phyloP scores from a whole-genome alignment of 176 grass and related monocot species.

The Leersia perrieri region DNA sequence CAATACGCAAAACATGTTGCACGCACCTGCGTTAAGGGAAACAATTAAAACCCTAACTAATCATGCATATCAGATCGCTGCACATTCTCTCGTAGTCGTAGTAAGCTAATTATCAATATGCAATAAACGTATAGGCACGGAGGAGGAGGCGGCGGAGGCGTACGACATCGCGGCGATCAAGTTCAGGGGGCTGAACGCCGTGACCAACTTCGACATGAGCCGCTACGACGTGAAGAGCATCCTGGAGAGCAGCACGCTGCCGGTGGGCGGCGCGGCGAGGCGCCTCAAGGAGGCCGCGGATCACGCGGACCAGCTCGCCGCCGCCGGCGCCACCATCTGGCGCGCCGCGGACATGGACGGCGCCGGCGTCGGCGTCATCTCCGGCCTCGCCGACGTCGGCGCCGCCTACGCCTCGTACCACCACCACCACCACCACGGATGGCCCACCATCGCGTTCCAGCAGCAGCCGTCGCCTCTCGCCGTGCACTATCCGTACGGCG shows the following conservation, averaged over 20 bases:
- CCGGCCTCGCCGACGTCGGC: conserved; percentile 37
- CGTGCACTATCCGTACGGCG: conserved; percentile 50
- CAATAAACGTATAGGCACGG: conserved; percentile 57
- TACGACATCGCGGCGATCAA: conserved; percentile 82
- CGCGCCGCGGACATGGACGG: conserved; percentile 41
- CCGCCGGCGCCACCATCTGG: conserved; percentile 41
- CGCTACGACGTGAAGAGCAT: conserved; percentile 77
- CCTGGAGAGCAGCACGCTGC: conserved; percentile 52
- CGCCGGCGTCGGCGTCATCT: conserved; percentile 39
- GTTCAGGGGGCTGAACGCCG: conserved; percentile 67
- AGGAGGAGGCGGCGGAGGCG: conserved; percentile 85
- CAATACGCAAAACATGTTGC: conserved; percentile 29
- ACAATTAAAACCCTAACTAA: conserved; percentile 40
- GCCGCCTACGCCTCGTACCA: conserved; percentile 38
- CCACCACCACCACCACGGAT: conserved; percentile 43
- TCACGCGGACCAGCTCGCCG: conserved; percentile 33
- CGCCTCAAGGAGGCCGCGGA: conserved; percentile 51
- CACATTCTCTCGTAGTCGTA: conserved; percentile 1
- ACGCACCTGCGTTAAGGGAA: conserved; percentile 25
- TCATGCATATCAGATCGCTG: conserved; percentile 20
- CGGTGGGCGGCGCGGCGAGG: conserved; percentile 40
- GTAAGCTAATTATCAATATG: too few relatives aligned
- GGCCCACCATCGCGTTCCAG: conserved; percentile 65
- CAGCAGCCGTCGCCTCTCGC: conserved; percentile 54
- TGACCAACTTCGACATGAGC: conserved; percentile 80